Conservation (phyloP, 768 basidiomycete genomes). For the Harrya chromipes region DNA sequence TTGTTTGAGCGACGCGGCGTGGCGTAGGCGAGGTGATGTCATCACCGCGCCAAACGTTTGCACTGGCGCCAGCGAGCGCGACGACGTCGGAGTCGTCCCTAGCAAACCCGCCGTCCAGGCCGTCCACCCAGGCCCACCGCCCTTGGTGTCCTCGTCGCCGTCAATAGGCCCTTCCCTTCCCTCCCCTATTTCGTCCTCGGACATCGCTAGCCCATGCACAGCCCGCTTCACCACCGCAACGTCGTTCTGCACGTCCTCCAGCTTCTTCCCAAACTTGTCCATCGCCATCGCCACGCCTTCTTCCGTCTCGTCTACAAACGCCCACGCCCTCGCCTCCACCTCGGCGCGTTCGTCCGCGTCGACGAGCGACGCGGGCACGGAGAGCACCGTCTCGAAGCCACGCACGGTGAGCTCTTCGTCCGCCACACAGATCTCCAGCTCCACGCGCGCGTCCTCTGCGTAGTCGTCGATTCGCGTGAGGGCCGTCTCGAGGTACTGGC, state of each 20-base stretch:
- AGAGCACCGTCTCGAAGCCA: constrained; percentile 68
- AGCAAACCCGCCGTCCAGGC: constrained; percentile 62
- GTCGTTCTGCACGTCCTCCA: constrained; percentile 75
- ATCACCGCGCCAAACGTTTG: constrained; percentile 74
- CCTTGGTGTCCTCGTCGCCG: not conserved
- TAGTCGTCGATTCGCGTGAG: constrained; percentile 67
- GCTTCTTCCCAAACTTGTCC: constrained; percentile 51
- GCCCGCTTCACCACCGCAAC: constrained; percentile 64
- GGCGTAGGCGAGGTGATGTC: constrained; percentile 59
- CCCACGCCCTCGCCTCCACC: constrained; percentile 47
- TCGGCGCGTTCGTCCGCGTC: constrained; percentile 30
- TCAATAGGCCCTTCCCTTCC: not conserved
- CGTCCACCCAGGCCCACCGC: constrained; percentile 30
- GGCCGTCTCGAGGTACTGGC: constrained; percentile 43
- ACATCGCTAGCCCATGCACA: constrained; percentile 41
- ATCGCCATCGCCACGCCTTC: constrained; percentile 35
- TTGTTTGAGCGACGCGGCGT: constrained; percentile 40
- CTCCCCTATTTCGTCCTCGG: not conserved
- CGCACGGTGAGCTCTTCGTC: constrained; percentile 65
- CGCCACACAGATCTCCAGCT: constrained; percentile 73
- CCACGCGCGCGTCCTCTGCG: constrained; percentile 76
- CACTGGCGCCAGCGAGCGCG: constrained; percentile 40
- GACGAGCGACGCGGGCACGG: constrained; percentile 47
- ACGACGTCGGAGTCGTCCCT: constrained; percentile 29
- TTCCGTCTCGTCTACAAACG: constrained; percentile 31